Evolutionary conservation across 2,329 filamentous ascomycete genomes (phyloP).

Genomic region (Cyphellophora attinorum): DNA sequence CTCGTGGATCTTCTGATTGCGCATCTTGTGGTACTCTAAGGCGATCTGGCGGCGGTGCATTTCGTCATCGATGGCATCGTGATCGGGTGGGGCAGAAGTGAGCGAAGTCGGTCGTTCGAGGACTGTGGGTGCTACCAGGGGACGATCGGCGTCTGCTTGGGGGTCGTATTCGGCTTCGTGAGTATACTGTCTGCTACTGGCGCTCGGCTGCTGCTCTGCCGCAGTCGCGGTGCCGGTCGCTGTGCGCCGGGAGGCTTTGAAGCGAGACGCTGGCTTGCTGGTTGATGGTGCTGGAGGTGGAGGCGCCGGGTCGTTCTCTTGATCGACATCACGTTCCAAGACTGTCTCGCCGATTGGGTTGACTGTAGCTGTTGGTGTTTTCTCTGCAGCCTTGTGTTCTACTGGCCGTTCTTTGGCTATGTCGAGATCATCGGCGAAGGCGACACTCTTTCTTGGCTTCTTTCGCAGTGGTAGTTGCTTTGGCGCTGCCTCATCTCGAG

Average conservation of each 20-base stretch:
- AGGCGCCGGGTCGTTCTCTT: slow-evolving; percentile 14
- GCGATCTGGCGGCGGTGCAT: slow-evolving; percentile 69
- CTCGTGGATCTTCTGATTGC: slow-evolving; percentile 72
- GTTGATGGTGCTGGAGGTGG: slow-evolving; percentile 16
- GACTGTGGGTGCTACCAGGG: slow-evolving; percentile 49
- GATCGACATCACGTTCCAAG: slow-evolving; percentile 27
- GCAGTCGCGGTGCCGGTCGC: slow-evolving; percentile 26
- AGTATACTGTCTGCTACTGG: not conserved
- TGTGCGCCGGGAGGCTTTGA: slow-evolving; percentile 15
- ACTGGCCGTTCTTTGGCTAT: slow-evolving; percentile 47
- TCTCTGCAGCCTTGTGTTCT: slow-evolving; percentile 9
- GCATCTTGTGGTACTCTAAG: slow-evolving; percentile 70
- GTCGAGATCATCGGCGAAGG: slow-evolving; percentile 68
- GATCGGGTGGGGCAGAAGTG: slow-evolving; percentile 33
- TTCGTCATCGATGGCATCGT: slow-evolving; percentile 62
- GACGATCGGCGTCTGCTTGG: slow-evolving; percentile 21
- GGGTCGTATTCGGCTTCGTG: not conserved
- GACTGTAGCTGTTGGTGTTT: not conserved
- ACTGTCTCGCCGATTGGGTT: slow-evolving; percentile 31
- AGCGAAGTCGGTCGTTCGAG: slow-evolving; percentile 37
- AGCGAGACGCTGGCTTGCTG: slow-evolving; percentile 16
- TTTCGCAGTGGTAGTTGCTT: slow-evolving; percentile 15
- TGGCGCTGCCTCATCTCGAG: slow-evolving; percentile 5
- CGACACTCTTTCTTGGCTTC: slow-evolving; percentile 58
- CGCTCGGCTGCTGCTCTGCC: slow-evolving; percentile 9